Evolutionary conservation across 176 grass and related monocot species (phyloP), one percentile per base, ranked within the genome.

Genomic region (Aegilops speltoides): DNA sequence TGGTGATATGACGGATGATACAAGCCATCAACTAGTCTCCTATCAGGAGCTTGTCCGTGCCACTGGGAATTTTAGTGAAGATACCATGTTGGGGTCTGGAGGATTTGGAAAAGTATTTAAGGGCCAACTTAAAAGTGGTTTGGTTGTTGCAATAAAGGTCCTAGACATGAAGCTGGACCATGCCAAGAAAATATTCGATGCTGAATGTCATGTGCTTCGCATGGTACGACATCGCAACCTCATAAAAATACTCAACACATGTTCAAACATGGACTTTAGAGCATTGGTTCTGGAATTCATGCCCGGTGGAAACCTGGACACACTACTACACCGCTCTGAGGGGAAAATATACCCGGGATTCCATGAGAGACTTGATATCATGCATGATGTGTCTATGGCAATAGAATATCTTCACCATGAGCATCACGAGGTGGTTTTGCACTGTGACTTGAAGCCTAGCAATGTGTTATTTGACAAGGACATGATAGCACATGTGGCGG

Each of bases 401-500:
- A 43, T 73, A 11, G 36, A 73, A 24, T 73, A 73, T 2, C 10
- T 73, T 0, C 46, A 50, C 14, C 46, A 50, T 50, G 46, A 50
- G 4, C 46, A 50, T 14, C 5, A 16, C 4, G 46, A 50, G 13
- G 46, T 50, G 46, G 46, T 50, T 1, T 50, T 50, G 4, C 46
- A 50, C 46, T 50, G 14, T 4, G 46, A 50, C 4, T 16, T 50
- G 46, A 50, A 50, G 46, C 46, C 46, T 16, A 50, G 46, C 46
- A 37, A 73, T 12, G 46, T 50, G 13, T 4, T 22, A 13, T 73
- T 73, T 8, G 37, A 73, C 6, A 4, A 43, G 31, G 37, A 89
- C 8, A 79, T 85, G 80, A 75, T 76, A 7, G 87, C 82, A 32
- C 65, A 45, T 43, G 64, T 85, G 61, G 71, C 82, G 1, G 87